These are phyloP conservation scores for Globisporangium uncinulatum DNA, from an alignment of 352 stramenopile species.

Conservation along the genomic window DNA sequence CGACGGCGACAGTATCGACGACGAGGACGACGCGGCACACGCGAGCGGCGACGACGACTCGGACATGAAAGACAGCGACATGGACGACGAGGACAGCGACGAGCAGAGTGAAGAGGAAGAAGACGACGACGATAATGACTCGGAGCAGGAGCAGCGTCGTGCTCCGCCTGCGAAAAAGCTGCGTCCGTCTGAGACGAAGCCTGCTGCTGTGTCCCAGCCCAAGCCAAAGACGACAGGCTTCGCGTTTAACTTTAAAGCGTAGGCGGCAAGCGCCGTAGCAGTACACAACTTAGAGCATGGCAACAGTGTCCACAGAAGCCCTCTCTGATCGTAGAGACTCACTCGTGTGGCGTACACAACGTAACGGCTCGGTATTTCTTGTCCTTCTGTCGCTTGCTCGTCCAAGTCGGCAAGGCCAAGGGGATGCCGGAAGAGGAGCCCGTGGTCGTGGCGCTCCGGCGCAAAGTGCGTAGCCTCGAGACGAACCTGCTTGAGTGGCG, in stretches of 20 bases:
- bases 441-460: constrained; percentile 44
- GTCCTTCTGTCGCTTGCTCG: too few relatives aligned
- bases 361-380: too few relatives aligned
- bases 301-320: too few relatives aligned
- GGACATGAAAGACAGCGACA: constrained; percentile 10
- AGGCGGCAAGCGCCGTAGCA: neutral
- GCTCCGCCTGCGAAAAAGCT: constrained; percentile 4
- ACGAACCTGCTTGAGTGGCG: constrained; percentile 69
- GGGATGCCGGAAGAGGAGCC: neutral
- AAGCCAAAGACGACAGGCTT: constrained; percentile 20
- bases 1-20: constrained; percentile 3
- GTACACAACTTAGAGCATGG: too few relatives aligned
- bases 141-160: neutral
- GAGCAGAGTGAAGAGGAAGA: constrained; percentile 19
- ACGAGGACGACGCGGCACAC: constrained; percentile 10
- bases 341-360: too few relatives aligned
- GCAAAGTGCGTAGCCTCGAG: constrained; percentile 49
- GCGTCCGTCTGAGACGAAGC: neutral
- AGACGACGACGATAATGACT: constrained; percentile 3
- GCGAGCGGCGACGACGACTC: constrained; percentile 7
- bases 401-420: too few relatives aligned
- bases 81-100: constrained; percentile 18
- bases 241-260: constrained; percentile 38
- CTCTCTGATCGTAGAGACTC: too few relatives aligned
- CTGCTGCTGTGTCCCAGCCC: neutral